Evolutionary conservation across 768 basidiomycete species (phyloP), one percentile per base, ranked within the genome.

Genomic region (Hebeloma cylindrosporum): DNA sequence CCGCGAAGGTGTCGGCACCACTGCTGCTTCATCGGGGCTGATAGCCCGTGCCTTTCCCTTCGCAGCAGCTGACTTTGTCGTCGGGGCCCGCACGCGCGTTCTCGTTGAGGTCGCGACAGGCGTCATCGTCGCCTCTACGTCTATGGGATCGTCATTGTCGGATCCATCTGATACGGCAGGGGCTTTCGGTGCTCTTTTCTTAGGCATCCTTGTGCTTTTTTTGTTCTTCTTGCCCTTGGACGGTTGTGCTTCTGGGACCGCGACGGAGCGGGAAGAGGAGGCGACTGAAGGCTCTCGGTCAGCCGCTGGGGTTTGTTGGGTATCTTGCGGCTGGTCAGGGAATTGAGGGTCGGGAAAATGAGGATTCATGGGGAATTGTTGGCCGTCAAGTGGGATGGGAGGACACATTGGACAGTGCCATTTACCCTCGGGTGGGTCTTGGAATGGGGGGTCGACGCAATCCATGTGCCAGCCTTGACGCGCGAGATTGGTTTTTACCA

Each of bases 381-480:
- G 20, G 27, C 49, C 62, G 42, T 60, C 54, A 5, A 52, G 54
- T 21, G 51, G 40, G 31, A 65, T 49, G 29, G 65, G 66, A 14
- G 73, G 75, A 59, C 88, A 91, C 21, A 62, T 47, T 18, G 85
- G 85, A 62, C 88, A 91, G 56, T 79, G 74, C 87, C 86, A 93
- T 61, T 74, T 73, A 54, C 90, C 91, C 27, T 81, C 75, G 2
- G 93, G 93, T 25, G 82, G 71, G 45, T 79, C 71, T 43, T 74
- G 66, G 11, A 96, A 67, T 0, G 88, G 83, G 25, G 93, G 91
- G 27, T 67, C 54, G 44, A 93, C 73, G 62, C 88, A 93, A 52
- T 83, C 78, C 75, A 83, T 81, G 64, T 93, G 90, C 87, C 88
- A 92, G 26, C 89, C 90, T 85, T 51, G 10, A 27, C 46, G 18